These are phyloP conservation scores for Phaeosphaeriaceae sp. DNA, from an alignment of 2,329 filamentous ascomycete species.

Conservation along the genomic window DNA sequence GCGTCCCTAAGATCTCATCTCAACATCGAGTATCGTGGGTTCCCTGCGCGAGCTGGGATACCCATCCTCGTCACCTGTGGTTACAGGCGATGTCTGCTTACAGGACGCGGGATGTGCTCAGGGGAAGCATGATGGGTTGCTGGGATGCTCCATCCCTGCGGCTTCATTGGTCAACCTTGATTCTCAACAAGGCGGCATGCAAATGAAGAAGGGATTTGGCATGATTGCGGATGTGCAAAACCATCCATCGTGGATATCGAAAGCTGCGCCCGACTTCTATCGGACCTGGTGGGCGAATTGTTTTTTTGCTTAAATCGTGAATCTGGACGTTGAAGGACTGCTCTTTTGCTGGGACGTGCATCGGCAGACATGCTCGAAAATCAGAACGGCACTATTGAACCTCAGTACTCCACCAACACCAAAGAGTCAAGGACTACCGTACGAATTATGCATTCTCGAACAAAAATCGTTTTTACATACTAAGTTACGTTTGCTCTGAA, in stretches of 20 bases:
- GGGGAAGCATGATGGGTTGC: neutral
- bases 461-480: no score
- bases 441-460: no score
- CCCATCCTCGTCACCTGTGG: neutral
- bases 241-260: neutral
- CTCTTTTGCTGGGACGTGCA: neutral
- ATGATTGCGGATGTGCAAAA: no score
- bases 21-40: neutral
- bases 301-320: neutral
- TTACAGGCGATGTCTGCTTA: neutral
- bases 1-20: neutral
- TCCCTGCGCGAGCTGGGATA: neutral
- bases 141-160: neutral
- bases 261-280: neutral
- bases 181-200: neutral
- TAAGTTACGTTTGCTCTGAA: no score
- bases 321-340: neutral
- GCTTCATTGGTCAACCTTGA: neutral
- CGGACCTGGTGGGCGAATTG: neutral
- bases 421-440: no score
- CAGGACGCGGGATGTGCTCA: neutral
- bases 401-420: no score
- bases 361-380: neutral
- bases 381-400: neutral
- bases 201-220: neutral